phyloP scores from a whole-genome alignment of 2,329 filamentous ascomycete genomes.

The Fusarium citri region DNA sequence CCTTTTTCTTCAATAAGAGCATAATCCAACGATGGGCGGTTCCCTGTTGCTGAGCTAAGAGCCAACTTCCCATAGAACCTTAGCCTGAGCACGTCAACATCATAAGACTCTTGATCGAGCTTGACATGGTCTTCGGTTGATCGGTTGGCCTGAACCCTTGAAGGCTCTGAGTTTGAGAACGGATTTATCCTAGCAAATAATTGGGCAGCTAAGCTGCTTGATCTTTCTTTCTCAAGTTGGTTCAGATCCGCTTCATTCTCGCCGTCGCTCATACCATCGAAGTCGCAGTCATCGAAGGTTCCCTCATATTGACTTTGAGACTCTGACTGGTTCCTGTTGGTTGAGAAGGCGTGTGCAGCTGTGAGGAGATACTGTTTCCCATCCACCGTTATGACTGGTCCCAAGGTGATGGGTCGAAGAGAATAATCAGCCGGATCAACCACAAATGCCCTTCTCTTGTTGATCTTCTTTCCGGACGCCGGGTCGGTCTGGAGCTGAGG shows the following conservation, averaged over 20 bases:
- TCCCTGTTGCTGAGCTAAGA: background rate
- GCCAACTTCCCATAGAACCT: background rate
- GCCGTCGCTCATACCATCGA: background rate
- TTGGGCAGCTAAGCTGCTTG: background rate
- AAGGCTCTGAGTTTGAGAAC: background rate
- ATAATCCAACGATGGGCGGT: background rate
- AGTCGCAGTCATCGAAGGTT: background rate
- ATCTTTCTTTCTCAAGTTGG: background rate
- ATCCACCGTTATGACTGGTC: background rate
- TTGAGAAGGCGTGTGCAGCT: background rate
- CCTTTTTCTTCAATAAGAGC: background rate
- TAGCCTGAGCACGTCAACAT: background rate
- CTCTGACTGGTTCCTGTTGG: background rate
- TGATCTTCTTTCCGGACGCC: rapidly evolving
- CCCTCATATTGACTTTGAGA: background rate
- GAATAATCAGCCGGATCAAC: background rate
- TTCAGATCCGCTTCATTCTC: background rate
- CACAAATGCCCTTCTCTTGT: background rate
- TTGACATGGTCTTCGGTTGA: rapidly evolving
- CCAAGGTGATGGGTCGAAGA: background rate
- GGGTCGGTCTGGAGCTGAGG: too few species aligned
- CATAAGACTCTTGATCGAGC: background rate
- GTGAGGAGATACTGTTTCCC: background rate
- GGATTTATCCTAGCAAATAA: background rate
- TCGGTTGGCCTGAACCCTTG: background rate